Evolutionary conservation across 2,329 filamentous ascomycete species (phyloP).

Genomic region (Fusarium mangiferae): DNA sequence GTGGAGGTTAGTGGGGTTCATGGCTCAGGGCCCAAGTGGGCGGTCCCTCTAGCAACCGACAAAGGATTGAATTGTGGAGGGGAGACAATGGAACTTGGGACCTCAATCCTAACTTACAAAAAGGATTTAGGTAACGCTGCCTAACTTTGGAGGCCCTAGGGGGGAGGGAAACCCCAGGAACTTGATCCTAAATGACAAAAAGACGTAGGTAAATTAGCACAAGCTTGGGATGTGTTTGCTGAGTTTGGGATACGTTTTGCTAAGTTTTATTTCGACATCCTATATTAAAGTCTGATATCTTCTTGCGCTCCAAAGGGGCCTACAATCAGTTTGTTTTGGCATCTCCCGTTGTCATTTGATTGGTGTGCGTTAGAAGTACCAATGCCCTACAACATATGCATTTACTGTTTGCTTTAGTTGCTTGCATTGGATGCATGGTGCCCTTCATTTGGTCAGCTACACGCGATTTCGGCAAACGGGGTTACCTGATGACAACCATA

Average conservation of each 20-base stretch:
- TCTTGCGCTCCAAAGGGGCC: neutral
- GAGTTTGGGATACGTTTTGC: too few species aligned
- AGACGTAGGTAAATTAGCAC: too few species aligned
- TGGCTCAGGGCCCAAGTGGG: constrained; percentile 22
- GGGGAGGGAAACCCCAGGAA: too few species aligned
- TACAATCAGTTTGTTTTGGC: neutral
- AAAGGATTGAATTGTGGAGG: neutral
- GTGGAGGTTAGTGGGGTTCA: constrained; percentile 18
- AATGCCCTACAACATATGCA: neutral
- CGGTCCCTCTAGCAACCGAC: constrained; percentile 34
- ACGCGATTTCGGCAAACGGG: neutral
- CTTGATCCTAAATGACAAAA: too few species aligned
- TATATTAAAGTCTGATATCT: too few species aligned
- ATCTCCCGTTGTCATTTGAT: neutral
- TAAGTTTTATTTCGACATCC: too few species aligned
- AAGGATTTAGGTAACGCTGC: neutral
- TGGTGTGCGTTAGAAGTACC: neutral
- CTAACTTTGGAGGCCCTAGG: neutral
- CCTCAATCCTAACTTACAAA: neutral
- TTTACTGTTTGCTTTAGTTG: neutral
- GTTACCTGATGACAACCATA: neutral
- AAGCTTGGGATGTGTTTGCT: too few species aligned
- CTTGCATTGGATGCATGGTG: neutral
- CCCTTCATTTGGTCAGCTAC: neutral
- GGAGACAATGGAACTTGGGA: neutral